phyloP scores from a whole-genome alignment of 75 land plant genomes.

The Sequoia sempervirens region DNA sequence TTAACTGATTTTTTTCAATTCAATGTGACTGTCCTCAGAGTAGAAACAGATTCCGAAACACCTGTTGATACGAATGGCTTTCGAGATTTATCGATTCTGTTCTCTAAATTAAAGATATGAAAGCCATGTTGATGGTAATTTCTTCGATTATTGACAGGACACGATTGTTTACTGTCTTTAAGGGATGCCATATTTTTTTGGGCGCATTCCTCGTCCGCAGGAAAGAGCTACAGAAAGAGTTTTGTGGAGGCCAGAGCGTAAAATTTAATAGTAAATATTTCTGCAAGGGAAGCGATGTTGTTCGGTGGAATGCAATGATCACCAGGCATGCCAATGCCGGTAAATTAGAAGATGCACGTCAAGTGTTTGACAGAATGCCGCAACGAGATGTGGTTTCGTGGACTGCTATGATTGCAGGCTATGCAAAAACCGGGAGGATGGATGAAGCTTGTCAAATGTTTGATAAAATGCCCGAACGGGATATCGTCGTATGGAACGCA shows the following conservation, averaged over 20 bases:
- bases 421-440: slow-evolving; percentile 40
- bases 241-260: background rate
- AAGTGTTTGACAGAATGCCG: slow-evolving; percentile 53
- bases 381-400: slow-evolving; percentile 54
- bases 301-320: slow-evolving; percentile 52
- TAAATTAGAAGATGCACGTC: slow-evolving; percentile 28
- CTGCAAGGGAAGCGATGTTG: background rate
- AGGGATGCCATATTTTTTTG: background rate
- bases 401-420: slow-evolving; percentile 57
- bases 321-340: slow-evolving; percentile 29
- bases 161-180: background rate
- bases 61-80: background rate
- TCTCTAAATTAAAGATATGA: background rate
- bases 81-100: background rate
- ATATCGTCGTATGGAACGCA: slow-evolving; percentile 25
- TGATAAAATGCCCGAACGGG: slow-evolving; percentile 15
- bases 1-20: too few relatives aligned
- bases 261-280: background rate
- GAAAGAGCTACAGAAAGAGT: background rate
- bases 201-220: background rate
- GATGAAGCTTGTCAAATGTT: slow-evolving; percentile 48
- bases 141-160: background rate
- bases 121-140: background rate
- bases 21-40: too few relatives aligned
- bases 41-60: too few relatives aligned